phyloP scores from a whole-genome alignment of 2,329 filamentous ascomycete genomes.

The Claviceps sp. region DNA sequence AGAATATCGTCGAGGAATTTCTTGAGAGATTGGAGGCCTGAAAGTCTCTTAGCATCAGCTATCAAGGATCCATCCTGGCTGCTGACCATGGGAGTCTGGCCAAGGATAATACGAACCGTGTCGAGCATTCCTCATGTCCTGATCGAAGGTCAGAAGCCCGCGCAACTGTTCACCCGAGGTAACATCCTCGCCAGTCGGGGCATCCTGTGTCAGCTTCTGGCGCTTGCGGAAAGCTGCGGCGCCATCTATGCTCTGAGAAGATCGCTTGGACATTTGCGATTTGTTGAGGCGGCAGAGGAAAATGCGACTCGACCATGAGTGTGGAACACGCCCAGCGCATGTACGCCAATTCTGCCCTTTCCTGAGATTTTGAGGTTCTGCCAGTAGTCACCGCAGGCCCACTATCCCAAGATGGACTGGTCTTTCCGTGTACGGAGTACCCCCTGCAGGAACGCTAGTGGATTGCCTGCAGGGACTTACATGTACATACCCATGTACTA shows the following conservation, averaged over 20 bases:
- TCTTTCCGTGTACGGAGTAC: not conserved
- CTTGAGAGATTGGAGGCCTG: constrained; percentile 58
- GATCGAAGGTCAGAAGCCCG: constrained; percentile 55
- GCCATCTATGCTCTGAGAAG: constrained; percentile 25
- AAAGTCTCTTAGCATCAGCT: not conserved
- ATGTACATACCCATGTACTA: no score
- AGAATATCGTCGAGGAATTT: constrained; percentile 54
- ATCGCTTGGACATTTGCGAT: constrained; percentile 30
- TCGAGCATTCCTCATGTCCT: constrained; percentile 52
- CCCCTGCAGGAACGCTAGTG: not conserved
- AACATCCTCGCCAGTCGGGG: constrained; percentile 47
- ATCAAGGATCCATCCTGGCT: no score
- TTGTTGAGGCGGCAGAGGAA: not conserved
- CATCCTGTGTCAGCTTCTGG: constrained; percentile 41
- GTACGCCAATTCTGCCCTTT: constrained; percentile 4
- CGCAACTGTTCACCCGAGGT: constrained; percentile 52
- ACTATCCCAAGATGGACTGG: constrained; percentile 12
- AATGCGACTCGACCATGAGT: constrained; percentile 1
- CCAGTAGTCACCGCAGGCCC: constrained; percentile 18
- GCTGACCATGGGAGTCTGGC: not conserved
- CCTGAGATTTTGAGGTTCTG: constrained; percentile 23
- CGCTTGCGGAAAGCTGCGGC: constrained; percentile 34
- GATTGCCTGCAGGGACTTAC: not conserved
- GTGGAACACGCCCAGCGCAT: not conserved
- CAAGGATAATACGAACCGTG: constrained; percentile 36